Conservation (phyloP, 805 yeast species). For the Maudiozyma barnettii region DNA sequence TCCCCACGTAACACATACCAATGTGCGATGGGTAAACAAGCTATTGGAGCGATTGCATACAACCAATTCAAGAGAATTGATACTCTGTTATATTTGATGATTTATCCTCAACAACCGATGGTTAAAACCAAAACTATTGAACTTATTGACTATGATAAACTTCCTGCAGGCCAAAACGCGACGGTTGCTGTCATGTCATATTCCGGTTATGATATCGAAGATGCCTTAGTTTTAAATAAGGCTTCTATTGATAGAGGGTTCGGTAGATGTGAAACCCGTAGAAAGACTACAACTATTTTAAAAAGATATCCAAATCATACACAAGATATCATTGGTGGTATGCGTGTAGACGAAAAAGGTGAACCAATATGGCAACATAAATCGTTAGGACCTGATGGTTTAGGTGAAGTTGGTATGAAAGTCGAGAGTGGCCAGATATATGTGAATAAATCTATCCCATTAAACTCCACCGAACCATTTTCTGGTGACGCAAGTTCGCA, state of each 20-base stretch:
- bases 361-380: slow-evolving; percentile 80
- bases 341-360: slow-evolving; percentile 75
- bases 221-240: slow-evolving; percentile 91
- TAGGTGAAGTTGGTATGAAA: slow-evolving; percentile 90
- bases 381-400: slow-evolving; percentile 86
- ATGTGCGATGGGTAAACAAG: slow-evolving; percentile 99
- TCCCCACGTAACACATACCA: slow-evolving; percentile 99
- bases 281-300: slow-evolving; percentile 81
- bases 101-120: slow-evolving; percentile 99
- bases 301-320: slow-evolving; percentile 93
- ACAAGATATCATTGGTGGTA: slow-evolving; percentile 82
- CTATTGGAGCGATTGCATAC: slow-evolving; percentile 98
- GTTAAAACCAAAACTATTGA: slow-evolving; percentile 96
- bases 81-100: slow-evolving; percentile 86
- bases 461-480: slow-evolving; percentile 49
- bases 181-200: slow-evolving; percentile 98
- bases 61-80: slow-evolving; percentile 94
- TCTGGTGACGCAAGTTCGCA: slow-evolving; percentile 32
- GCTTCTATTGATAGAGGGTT: slow-evolving; percentile 92
- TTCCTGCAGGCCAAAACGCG: slow-evolving; percentile 98
- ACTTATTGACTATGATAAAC: slow-evolving; percentile 85
- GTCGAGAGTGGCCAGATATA: slow-evolving; percentile 90
- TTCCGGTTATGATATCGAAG: slow-evolving; percentile 98
- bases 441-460: slow-evolving; percentile 87
- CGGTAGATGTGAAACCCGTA: slow-evolving; percentile 92